Conservation (phyloP, 495 filamentous ascomycete species). For the Penicillium maclennaniae region DNA sequence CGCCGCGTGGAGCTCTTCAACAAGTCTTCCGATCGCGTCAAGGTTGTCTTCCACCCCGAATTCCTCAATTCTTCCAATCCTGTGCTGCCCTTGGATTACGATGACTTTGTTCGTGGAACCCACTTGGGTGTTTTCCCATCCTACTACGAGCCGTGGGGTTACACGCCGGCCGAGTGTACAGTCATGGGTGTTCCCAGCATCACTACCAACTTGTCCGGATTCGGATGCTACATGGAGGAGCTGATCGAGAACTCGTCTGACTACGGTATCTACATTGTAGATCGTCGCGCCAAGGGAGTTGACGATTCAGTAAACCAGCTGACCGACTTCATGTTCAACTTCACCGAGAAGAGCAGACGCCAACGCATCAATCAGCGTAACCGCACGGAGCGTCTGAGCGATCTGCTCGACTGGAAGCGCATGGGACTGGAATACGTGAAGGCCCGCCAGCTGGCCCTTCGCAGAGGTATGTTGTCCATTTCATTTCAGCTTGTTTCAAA, state of each 20-base stretch:
- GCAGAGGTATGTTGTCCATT: constrained; percentile 54
- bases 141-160: constrained; percentile 99
- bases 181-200: constrained; percentile 99
- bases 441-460: constrained; percentile 84
- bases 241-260: constrained; percentile 96
- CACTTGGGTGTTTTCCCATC: constrained; percentile 94
- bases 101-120: constrained; percentile 96
- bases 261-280: constrained; percentile 98
- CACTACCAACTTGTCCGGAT: constrained; percentile 95
- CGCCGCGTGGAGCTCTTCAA: constrained; percentile 96
- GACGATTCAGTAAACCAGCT: constrained; percentile 98
- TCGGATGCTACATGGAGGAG: constrained; percentile 99
- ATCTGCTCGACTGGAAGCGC: constrained; percentile 96
- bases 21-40: constrained; percentile 89
- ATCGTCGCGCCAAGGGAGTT: constrained; percentile 90
- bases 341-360: constrained; percentile 86
- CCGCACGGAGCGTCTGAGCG: constrained; percentile 91
- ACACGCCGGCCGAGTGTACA: constrained; percentile 96
- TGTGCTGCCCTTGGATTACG: constrained; percentile 92
- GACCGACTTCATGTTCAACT: constrained; percentile 88
- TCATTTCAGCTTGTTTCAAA: neutral
- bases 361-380: constrained; percentile 99
- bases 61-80: constrained; percentile 95
- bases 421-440: constrained; percentile 99
- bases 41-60: constrained; percentile 96